phyloP scores from a whole-genome alignment of 2,329 filamentous ascomycete species.

The Karstenula rhodostoma region DNA sequence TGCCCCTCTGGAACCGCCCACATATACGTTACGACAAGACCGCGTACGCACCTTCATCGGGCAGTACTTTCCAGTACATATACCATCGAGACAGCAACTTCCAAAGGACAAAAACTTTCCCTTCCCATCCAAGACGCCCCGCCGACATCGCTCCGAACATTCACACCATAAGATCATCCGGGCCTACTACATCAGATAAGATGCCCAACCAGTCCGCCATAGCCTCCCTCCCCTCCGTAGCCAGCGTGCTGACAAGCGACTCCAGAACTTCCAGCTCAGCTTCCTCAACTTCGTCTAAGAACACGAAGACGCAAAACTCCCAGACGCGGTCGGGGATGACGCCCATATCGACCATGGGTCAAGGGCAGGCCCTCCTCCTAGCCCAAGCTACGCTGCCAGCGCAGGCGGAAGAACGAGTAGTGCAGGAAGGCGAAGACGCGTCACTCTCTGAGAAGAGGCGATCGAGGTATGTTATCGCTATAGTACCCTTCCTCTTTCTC shows the following conservation, averaged over 20 bases:
- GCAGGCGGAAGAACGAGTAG: not conserved
- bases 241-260: slow-evolving; percentile 13
- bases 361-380: not conserved
- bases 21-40: not conserved
- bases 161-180: not conserved
- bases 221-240: slow-evolving; percentile 6
- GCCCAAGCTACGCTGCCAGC: not conserved
- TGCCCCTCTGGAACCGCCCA: no score
- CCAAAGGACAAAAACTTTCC: not conserved
- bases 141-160: not conserved
- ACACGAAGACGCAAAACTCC: not conserved
- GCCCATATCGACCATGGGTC: not conserved
- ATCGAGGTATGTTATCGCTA: slow-evolving; percentile 5
- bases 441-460: not conserved
- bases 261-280: not conserved
- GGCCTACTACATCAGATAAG: not conserved
- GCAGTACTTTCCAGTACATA: not conserved
- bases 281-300: not conserved
- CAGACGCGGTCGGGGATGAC: not conserved
- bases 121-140: not conserved
- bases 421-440: slow-evolving; percentile 9
- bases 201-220: slow-evolving; percentile 19
- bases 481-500: not conserved
- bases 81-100: not conserved
- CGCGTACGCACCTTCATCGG: slow-evolving; percentile 6